A percentile compares a stretch with the other conserved stretches of the same genome.
phyloP scores from a whole-genome alignment of 805 yeast genomes.

The Starmera quercuum region DNA sequence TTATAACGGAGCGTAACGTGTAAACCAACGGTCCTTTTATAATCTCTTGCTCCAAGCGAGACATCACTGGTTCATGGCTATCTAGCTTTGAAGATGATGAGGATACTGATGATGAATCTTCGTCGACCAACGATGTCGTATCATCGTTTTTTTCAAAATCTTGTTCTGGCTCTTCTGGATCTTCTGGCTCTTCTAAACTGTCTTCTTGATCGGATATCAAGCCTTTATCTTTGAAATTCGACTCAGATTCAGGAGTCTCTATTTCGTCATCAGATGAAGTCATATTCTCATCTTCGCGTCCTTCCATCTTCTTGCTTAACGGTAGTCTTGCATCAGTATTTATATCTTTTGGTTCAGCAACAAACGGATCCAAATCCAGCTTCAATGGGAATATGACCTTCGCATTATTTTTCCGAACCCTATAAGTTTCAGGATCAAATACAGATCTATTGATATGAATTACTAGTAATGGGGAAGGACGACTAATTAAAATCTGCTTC shows the following conservation, averaged over 20 bases:
- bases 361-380: slow-evolving; percentile 61
- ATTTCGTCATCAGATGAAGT: slow-evolving; percentile 1
- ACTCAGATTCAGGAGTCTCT: neutral
- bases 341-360: slow-evolving; percentile 60
- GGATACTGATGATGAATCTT: neutral
- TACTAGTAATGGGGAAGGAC: slow-evolving; percentile 78
- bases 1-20: slow-evolving; percentile 74
- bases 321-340: slow-evolving; percentile 76
- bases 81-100: neutral
- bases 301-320: slow-evolving; percentile 49
- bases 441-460: slow-evolving; percentile 91
- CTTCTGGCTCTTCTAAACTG: slow-evolving; percentile 6
- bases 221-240: too few species aligned
- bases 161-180: slow-evolving; percentile 2
- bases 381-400: slow-evolving; percentile 68
- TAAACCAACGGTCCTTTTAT: slow-evolving; percentile 45
- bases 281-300: too few species aligned
- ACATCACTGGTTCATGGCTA: neutral
- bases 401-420: slow-evolving; percentile 78
- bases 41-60: slow-evolving; percentile 5
- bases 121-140: too few species aligned
- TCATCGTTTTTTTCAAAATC: slow-evolving; percentile 1
- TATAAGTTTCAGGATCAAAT: slow-evolving; percentile 79
- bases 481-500: slow-evolving; percentile 70
- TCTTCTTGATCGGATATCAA: too few species aligned